Evolutionary conservation across 2,329 filamentous ascomycete genomes (phyloP).

Genomic region (Penicillium rolfsii): DNA sequence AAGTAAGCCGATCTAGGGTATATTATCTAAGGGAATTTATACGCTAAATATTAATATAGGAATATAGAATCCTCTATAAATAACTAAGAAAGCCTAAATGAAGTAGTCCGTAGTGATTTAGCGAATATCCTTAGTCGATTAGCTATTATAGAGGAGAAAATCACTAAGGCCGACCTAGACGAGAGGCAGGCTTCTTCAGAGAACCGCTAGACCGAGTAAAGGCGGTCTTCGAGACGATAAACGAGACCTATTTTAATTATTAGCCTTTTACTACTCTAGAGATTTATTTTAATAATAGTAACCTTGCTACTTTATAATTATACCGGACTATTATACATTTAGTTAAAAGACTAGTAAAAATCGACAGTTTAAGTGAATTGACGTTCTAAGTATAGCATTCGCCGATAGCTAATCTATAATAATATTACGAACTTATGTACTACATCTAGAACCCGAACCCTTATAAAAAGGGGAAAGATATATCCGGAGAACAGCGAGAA

Average conservation of each 20-base stretch:
- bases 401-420: neutral
- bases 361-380: conserved; percentile 1
- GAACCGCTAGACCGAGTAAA: neutral
- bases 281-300: neutral
- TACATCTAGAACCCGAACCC: neutral
- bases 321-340: conserved; percentile 1
- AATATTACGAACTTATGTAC: conserved; percentile 3
- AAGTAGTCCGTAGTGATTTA: neutral
- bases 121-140: conserved; percentile 4
- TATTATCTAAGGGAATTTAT: conserved; percentile 1
- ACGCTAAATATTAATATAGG: conserved; percentile 1
- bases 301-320: neutral
- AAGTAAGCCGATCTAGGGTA: conserved; percentile 1
- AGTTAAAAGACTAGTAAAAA: conserved; percentile 2
- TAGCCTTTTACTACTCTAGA: neutral
- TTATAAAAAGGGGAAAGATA: neutral
- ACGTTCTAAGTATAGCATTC: conserved; percentile 5
- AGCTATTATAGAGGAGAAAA: conserved; percentile 2
- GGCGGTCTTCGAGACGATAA: neutral
- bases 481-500: conserved; percentile 3
- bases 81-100: conserved; percentile 2
- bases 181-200: conserved; percentile 1
- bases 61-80: conserved; percentile 3
- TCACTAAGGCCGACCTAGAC: neutral
- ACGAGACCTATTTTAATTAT: conserved; percentile 1